Conservation (phyloP, 768 basidiomycete species). For the Bullera alba region DNA sequence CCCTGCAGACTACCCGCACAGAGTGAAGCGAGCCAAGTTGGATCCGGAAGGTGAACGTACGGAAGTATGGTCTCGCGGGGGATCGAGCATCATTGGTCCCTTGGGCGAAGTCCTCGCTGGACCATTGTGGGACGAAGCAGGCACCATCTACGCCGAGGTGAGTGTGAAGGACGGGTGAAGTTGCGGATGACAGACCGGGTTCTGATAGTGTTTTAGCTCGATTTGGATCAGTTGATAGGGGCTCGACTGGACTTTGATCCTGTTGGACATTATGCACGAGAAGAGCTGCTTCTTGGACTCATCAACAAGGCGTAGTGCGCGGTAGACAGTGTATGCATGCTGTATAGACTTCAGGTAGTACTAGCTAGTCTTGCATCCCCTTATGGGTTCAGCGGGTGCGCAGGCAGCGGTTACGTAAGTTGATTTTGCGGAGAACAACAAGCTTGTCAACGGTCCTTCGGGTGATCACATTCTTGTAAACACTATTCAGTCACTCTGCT, state of each 20-base stretch:
- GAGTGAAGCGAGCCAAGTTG: background rate
- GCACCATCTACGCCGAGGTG: conserved; percentile 24
- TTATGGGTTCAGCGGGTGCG: no score
- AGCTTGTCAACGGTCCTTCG: no score
- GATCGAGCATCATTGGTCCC: conserved; percentile 23
- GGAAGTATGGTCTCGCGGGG: conserved; percentile 20
- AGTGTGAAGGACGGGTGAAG: conserved; percentile 1
- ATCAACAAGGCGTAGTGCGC: conserved; percentile 5
- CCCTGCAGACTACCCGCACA: conserved; percentile 23
- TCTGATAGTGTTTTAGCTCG: conserved; percentile 9
- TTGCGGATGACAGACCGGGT: background rate
- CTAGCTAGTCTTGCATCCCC: no score
- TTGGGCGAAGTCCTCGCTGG: conserved; percentile 26
- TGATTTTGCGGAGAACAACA: no score
- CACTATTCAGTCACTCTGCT: no score
- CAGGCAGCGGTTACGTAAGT: no score
- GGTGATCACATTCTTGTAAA: no score
- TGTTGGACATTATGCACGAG: conserved; percentile 19
- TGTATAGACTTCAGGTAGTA: no score
- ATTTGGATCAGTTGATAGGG: conserved; percentile 13
- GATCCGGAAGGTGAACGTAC: conserved; percentile 1
- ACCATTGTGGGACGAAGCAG: conserved; percentile 28
- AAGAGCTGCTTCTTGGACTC: conserved; percentile 13
- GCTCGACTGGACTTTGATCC: conserved; percentile 26
- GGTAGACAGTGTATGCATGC: no score